A percentile compares a stretch with the other conserved stretches of the same genome.
Evolutionary conservation across 805 yeast genomes (phyloP).

Genomic region (Saccharomycopsis amapae): DNA sequence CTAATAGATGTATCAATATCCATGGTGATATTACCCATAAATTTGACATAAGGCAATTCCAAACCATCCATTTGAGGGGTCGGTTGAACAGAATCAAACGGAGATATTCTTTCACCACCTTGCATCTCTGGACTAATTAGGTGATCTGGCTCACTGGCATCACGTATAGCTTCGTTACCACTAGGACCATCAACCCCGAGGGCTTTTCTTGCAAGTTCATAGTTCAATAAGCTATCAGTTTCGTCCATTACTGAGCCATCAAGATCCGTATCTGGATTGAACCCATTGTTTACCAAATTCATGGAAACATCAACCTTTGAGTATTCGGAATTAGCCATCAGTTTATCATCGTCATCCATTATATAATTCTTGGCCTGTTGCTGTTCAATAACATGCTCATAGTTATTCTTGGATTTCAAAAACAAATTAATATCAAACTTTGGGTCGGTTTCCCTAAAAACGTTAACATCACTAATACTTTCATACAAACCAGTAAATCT

Average conservation of each 20-base stretch:
- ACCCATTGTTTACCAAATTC: slow-evolving; percentile 23
- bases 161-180: slow-evolving; percentile 2
- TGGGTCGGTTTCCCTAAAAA: slow-evolving; percentile 17
- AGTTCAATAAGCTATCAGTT: slow-evolving; percentile 18
- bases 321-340: slow-evolving; percentile 9
- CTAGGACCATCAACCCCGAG: slow-evolving; percentile 10
- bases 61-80: background rate
- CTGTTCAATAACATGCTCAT: slow-evolving; percentile 7
- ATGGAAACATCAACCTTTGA: slow-evolving; percentile 13
- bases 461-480: slow-evolving; percentile 31
- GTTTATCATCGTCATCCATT: slow-evolving; percentile 12
- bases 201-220: slow-evolving; percentile 17
- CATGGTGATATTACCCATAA: slow-evolving; percentile 46
- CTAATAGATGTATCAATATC: slow-evolving; percentile 52
- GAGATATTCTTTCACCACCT: background rate
- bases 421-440: slow-evolving; percentile 16
- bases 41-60: slow-evolving; percentile 18
- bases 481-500: slow-evolving; percentile 36
- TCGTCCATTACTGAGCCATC: slow-evolving; percentile 29
- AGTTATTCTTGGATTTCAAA: slow-evolving; percentile 16
- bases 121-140: slow-evolving; percentile 9
- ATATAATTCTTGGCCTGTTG: slow-evolving; percentile 1
- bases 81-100: slow-evolving; percentile 5
- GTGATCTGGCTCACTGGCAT: slow-evolving; percentile 4
- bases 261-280: slow-evolving; percentile 28